phyloP scores from a whole-genome alignment of 257 asterid genomes.

The Craterostigma plantagineum region DNA sequence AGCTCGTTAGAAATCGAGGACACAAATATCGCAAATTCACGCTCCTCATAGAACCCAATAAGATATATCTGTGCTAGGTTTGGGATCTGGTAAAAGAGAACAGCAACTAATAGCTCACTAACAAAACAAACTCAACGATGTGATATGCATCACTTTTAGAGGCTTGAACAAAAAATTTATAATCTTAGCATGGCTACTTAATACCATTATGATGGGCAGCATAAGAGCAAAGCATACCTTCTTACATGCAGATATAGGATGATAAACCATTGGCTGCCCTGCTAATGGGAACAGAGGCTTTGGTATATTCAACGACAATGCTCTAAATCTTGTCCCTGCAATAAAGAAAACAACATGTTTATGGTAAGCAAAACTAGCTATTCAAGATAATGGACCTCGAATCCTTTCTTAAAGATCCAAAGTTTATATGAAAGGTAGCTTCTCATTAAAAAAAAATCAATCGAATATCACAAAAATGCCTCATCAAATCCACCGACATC shows the following conservation, averaged over 20 bases:
- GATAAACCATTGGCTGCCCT: slow-evolving; percentile 91
- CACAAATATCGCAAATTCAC: slow-evolving; percentile 74
- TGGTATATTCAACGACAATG: slow-evolving; percentile 64
- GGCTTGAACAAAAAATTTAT: neutral
- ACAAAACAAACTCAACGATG: neutral
- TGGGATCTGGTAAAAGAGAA: slow-evolving; percentile 47
- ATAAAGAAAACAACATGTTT: slow-evolving; percentile 8
- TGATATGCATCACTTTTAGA: neutral
- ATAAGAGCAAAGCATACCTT: slow-evolving; percentile 21
- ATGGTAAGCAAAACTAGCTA: no score
- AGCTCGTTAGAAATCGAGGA: slow-evolving; percentile 79
- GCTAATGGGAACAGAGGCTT: slow-evolving; percentile 82
- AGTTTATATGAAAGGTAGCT: no score
- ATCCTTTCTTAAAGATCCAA: no score
- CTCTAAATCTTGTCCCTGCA: slow-evolving; percentile 87
- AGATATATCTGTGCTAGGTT: slow-evolving; percentile 80
- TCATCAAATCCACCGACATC: neutral
- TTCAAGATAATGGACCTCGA: slow-evolving; percentile 9
- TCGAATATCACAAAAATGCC: slow-evolving; percentile 7
- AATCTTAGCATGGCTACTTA: neutral
- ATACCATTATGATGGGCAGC: neutral
- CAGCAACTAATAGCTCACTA: neutral
- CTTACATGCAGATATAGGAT: slow-evolving; percentile 85
- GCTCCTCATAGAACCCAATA: slow-evolving; percentile 89
- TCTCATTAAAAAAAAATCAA: neutral